Evolutionary conservation across 805 yeast genomes (phyloP).

Genomic region (Starmerella khaoyaiensis): DNA sequence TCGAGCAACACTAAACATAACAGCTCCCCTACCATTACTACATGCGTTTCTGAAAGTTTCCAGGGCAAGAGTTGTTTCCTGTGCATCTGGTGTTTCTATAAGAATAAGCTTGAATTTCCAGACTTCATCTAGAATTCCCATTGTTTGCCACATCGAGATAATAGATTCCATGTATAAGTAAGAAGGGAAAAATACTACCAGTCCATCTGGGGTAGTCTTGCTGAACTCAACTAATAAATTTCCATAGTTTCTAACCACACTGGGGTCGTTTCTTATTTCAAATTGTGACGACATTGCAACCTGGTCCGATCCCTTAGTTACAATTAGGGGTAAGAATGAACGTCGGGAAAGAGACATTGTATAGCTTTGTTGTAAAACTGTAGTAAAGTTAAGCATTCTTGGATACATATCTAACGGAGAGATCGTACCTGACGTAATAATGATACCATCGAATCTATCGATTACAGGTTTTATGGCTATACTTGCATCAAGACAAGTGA

Average conservation of each 20-base stretch:
- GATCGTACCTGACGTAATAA: slow-evolving; percentile 94
- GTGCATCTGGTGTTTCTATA: slow-evolving; percentile 98
- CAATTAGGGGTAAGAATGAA: slow-evolving; percentile 87
- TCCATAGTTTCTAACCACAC: slow-evolving; percentile 94
- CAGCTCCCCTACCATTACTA: slow-evolving; percentile 95
- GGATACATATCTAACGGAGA: slow-evolving; percentile 99
- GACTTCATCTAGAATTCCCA: slow-evolving; percentile 96
- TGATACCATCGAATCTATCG: slow-evolving; percentile 81
- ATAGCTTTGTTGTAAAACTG: slow-evolving; percentile 87
- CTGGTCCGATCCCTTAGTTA: slow-evolving; percentile 96
- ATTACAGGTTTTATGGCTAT: slow-evolving; percentile 95
- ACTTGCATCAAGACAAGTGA: slow-evolving; percentile 93
- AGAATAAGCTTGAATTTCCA: slow-evolving; percentile 93
- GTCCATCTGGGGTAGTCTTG: slow-evolving; percentile 92
- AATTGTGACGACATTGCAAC: slow-evolving; percentile 93
- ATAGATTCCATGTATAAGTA: slow-evolving; percentile 96
- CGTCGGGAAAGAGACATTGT: slow-evolving; percentile 89
- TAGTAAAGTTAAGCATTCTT: slow-evolving; percentile 83
- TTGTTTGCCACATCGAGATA: slow-evolving; percentile 96
- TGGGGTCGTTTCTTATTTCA: slow-evolving; percentile 94
- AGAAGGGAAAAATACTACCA: slow-evolving; percentile 95
- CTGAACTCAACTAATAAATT: slow-evolving; percentile 82
- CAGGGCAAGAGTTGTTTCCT: slow-evolving; percentile 88
- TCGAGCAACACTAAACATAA: slow-evolving; percentile 90
- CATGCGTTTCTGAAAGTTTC: slow-evolving; percentile 96